These are phyloP conservation scores for Talaromyces sp. DNA, from an alignment of 2,329 filamentous ascomycete genomes.

Conservation along the genomic window DNA sequence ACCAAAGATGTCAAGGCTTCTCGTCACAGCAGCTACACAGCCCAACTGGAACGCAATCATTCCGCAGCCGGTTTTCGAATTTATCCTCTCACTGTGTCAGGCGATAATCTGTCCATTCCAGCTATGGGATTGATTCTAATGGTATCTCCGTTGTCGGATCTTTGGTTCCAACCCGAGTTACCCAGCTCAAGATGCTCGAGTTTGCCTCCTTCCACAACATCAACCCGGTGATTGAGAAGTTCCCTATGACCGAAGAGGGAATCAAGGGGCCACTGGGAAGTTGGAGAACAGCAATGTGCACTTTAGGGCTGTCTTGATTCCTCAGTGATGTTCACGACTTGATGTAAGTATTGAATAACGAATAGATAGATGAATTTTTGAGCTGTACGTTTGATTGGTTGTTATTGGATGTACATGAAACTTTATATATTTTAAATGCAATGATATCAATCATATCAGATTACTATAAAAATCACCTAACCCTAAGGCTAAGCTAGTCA, in stretches of 20 bases:
- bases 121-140: constrained; percentile 26
- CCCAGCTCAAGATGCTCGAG: constrained; percentile 46
- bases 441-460: not conserved
- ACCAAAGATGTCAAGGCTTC: constrained; percentile 31
- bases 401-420: not conserved
- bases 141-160: constrained; percentile 48
- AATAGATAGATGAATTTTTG: not conserved
- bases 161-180: constrained; percentile 41
- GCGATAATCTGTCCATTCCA: constrained; percentile 29
- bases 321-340: not conserved
- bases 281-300: constrained; percentile 14
- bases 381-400: not conserved
- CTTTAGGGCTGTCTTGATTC: constrained; percentile 13
- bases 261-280: constrained; percentile 9
- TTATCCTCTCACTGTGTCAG: constrained; percentile 33
- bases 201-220: constrained; percentile 44
- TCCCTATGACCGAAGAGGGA: constrained; percentile 40
- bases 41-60: constrained; percentile 36
- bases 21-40: constrained; percentile 34
- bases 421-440: not conserved
- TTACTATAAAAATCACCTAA: not conserved
- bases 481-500: not conserved
- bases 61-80: constrained; percentile 31
- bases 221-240: constrained; percentile 43
- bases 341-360: not conserved